Evolutionary conservation across 2,329 filamentous ascomycete genomes (phyloP), one percentile per base, ranked within the genome.

Genomic region (Berkeleyomyces basicola): DNA sequence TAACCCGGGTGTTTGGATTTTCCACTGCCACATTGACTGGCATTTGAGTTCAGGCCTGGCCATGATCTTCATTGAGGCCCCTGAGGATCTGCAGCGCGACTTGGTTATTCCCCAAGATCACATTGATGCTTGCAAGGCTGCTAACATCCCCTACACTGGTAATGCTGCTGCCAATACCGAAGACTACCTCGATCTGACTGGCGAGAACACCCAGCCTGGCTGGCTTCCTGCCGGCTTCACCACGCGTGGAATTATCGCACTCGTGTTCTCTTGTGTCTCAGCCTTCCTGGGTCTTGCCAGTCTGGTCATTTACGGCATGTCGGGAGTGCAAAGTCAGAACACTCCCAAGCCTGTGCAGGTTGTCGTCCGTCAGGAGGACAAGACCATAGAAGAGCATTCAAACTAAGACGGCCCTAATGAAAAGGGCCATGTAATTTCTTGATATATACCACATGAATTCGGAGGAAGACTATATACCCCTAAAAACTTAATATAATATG

Each of bases 181-280:
- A 1, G 70, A 84, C 61, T 69, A 77, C 7, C 69, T 82, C 2
- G 78, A 85, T 66, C 71, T 82, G 3, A 71, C 44, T 1, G 68
- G 68, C n/a, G 65, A 67, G 64, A 85, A 84, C 64, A 72, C 70
- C 44, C 76, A 78, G 3, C 79, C 82, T 0, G 72, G 72, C 0
- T 77, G 74, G 55, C 70, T 92, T n/a, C 87, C 87, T 0, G 77
- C 74, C 0, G 88, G 88, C 0, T 90, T 91, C 70, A 88, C 85
- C 0, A 72, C 83, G 0, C 78, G 79, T 43, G 89, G 88, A 4
- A 86, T 88, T 43, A 81, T 90, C 1, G 88, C 88, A 7, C 73
- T 93, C 67, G 83, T 85, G 1, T 88, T 91, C 70, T 89, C 85
- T 69, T 81, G 80, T 66, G 67, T 90, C 4, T 79, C 79, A 14